Conservation (phyloP, 805 yeast genomes). For the Starmera quercuum region DNA sequence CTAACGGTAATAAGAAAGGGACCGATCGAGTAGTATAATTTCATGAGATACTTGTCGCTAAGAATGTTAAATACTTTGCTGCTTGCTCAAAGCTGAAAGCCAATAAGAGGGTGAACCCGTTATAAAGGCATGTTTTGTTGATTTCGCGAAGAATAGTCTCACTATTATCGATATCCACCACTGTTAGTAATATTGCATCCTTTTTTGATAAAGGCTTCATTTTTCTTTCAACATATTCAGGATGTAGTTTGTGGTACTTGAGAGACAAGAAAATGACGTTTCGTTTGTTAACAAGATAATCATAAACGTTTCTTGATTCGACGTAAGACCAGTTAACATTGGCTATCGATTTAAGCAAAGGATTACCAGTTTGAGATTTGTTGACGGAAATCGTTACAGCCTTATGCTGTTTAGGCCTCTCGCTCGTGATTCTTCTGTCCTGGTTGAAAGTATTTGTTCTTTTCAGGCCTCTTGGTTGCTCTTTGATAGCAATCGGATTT, state of each 20-base stretch:
- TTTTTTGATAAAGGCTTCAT: slow-evolving; percentile 33
- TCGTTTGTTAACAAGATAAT: slow-evolving; percentile 55
- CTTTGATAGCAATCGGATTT: slow-evolving; percentile 11
- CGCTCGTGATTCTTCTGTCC: slow-evolving; percentile 12
- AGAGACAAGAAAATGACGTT: slow-evolving; percentile 56
- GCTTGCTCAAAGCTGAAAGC: slow-evolving; percentile 47
- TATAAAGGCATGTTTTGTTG: slow-evolving; percentile 31
- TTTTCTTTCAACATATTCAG: slow-evolving; percentile 62
- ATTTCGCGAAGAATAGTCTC: slow-evolving; percentile 35
- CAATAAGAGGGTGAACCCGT: slow-evolving; percentile 31
- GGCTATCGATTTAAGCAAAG: slow-evolving; percentile 48
- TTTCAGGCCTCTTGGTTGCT: background rate
- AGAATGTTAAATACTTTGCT: slow-evolving; percentile 32
- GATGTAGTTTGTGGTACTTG: slow-evolving; percentile 68
- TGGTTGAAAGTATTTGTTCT: slow-evolving; percentile 18
- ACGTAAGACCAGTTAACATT: slow-evolving; percentile 47
- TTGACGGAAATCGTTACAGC: slow-evolving; percentile 50
- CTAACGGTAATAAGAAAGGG: slow-evolving; percentile 71
- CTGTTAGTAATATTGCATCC: slow-evolving; percentile 48
- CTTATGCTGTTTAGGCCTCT: slow-evolving; percentile 8
- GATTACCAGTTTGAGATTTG: slow-evolving; percentile 66
- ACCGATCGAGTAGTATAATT: slow-evolving; percentile 39
- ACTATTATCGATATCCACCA: slow-evolving; percentile 58
- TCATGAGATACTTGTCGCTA: slow-evolving; percentile 13
- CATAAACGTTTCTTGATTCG: slow-evolving; percentile 41